phyloP scores from a whole-genome alignment of 2,329 filamentous ascomycete species.

The Huntiella bhutanensis region DNA sequence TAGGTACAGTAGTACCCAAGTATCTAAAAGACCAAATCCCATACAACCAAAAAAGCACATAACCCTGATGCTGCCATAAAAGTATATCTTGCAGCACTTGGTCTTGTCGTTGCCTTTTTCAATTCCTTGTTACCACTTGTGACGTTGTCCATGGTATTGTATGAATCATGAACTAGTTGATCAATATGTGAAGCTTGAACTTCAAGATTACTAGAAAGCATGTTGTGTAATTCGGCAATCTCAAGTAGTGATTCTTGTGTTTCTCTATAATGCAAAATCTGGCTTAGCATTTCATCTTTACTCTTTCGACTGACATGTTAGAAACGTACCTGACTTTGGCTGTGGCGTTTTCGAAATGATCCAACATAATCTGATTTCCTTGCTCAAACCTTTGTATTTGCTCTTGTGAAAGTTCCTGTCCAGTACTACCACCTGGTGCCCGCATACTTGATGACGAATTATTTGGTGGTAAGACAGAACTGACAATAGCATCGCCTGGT shows the following conservation, averaged over 20 bases:
- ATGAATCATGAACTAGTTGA: conserved; percentile 68
- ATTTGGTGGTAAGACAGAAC: conserved; percentile 8
- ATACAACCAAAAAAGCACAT: conserved; percentile 54
- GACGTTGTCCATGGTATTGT: conserved; percentile 68
- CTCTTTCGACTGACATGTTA: background rate
- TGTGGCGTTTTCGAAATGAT: conserved; percentile 83
- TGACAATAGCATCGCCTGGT: conserved; percentile 3
- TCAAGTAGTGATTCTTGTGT: conserved; percentile 82
- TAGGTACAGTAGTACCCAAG: background rate
- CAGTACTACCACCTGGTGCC: conserved; percentile 10
- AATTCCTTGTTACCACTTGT: conserved; percentile 79
- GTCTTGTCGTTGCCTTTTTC: conserved; percentile 57
- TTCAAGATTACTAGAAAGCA: conserved; percentile 68
- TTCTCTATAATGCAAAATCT: conserved; percentile 32
- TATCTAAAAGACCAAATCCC: conserved; percentile 48
- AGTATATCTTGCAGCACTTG: conserved; percentile 56
- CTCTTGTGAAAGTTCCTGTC: conserved; percentile 52
- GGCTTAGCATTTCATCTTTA: background rate
- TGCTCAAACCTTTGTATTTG: conserved; percentile 86
- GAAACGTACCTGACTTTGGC: conserved; percentile 71
- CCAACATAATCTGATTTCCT: conserved; percentile 82
- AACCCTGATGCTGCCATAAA: conserved; percentile 65
- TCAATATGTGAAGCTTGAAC: conserved; percentile 80
- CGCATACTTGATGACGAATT: conserved; percentile 14
- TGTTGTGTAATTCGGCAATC: conserved; percentile 79